phyloP scores from a whole-genome alignment of 805 yeast genomes.

The Hanseniaspora lindneri region DNA sequence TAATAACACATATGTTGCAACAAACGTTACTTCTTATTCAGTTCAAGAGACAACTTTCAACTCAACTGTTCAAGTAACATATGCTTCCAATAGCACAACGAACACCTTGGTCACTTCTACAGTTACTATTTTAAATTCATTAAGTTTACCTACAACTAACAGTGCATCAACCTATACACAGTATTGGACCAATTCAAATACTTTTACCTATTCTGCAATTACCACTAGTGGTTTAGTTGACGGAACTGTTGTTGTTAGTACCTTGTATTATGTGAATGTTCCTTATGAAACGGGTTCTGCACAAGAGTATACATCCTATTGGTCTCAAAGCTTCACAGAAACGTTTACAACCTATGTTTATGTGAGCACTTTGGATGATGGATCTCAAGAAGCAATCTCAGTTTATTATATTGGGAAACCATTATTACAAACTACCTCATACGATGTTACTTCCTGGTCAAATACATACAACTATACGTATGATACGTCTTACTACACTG shows the following conservation, averaged over 20 bases:
- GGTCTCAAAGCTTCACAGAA: slow-evolving; percentile 6
- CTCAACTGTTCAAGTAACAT: not conserved
- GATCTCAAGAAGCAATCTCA: slow-evolving; percentile 6
- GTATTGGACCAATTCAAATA: slow-evolving; percentile 4
- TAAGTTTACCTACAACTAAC: not conserved
- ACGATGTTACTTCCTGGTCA: slow-evolving; percentile 2
- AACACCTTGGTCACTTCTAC: not conserved
- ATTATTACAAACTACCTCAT: not conserved
- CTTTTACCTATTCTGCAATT: slow-evolving; percentile 1
- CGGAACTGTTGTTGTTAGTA: slow-evolving; percentile 1
- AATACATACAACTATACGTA: slow-evolving; percentile 14
- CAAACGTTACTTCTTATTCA: not conserved
- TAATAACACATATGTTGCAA: not conserved
- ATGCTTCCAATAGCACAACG: not conserved
- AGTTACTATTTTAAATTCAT: not conserved
- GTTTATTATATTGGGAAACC: slow-evolving; percentile 13
- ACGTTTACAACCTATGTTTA: slow-evolving; percentile 8
- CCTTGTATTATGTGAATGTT: slow-evolving; percentile 11
- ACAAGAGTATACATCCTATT: not conserved
- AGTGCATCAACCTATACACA: slow-evolving; percentile 1
- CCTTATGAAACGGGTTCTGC: slow-evolving; percentile 11
- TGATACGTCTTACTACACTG: slow-evolving; percentile 14
- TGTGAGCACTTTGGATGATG: slow-evolving; percentile 7
- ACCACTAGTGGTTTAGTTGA: slow-evolving; percentile 3
- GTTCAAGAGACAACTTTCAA: not conserved